phyloP scores from a whole-genome alignment of 805 yeast genomes.

The Lipomyces japonicus region DNA sequence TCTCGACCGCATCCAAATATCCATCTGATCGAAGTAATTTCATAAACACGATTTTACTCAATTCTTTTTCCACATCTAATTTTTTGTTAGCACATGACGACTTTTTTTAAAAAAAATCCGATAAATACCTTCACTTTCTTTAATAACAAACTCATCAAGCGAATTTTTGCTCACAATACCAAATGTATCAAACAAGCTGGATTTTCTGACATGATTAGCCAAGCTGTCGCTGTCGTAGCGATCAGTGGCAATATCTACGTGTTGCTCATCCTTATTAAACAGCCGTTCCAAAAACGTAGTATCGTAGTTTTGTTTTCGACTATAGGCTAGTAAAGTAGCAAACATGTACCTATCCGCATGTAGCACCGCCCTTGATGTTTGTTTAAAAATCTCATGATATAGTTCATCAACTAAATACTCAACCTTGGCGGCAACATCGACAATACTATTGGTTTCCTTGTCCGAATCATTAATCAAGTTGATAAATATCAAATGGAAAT shows the following conservation, averaged over 20 bases:
- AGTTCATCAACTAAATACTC: slow-evolving; percentile 40
- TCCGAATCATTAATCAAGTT: slow-evolving; percentile 32
- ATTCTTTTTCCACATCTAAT: slow-evolving; percentile 15
- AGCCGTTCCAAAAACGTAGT: slow-evolving; percentile 14
- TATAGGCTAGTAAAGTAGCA: slow-evolving; percentile 36
- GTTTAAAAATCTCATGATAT: slow-evolving; percentile 47
- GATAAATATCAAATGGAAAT: slow-evolving; percentile 40
- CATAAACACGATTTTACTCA: slow-evolving; percentile 17
- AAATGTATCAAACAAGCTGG: slow-evolving; percentile 8
- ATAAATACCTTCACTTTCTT: background rate
- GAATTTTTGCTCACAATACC: slow-evolving; percentile 2
- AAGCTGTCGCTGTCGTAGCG: slow-evolving; percentile 14
- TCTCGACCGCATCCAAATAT: slow-evolving; percentile 10
- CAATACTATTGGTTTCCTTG: slow-evolving; percentile 16
- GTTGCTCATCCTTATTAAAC: slow-evolving; percentile 15
- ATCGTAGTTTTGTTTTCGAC: slow-evolving; percentile 6
- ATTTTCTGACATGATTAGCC: slow-evolving; percentile 4
- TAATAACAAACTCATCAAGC: background rate
- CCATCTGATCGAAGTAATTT: slow-evolving; percentile 18
- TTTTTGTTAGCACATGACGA: background rate
- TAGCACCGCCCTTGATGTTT: slow-evolving; percentile 47
- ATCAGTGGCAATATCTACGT: slow-evolving; percentile 9
- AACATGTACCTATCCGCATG: slow-evolving; percentile 47
- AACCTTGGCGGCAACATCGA: slow-evolving; percentile 29
- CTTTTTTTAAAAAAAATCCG: background rate